These are phyloP conservation scores for Crithidia expoeki DNA, from an alignment of 208 protist genomes.

Conservation along the genomic window DNA sequence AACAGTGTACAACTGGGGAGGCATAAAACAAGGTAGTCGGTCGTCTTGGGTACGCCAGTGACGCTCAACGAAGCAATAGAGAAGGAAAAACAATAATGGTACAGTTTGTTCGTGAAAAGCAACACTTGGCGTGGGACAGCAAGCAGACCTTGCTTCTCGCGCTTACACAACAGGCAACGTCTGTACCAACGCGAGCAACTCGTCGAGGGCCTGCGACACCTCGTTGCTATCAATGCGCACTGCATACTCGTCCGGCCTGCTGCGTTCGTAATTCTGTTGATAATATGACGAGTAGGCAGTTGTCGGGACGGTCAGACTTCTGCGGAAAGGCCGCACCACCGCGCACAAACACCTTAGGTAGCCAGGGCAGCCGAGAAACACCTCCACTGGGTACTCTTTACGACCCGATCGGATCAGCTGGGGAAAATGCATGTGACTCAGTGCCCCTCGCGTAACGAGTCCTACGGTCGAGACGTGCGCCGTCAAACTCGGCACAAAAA, in stretches of 20 bases:
- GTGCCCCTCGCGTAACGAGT: slow-evolving; percentile 15
- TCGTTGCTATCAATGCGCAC: slow-evolving; percentile 36
- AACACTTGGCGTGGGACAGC: too few relatives aligned
- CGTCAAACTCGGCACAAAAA: slow-evolving; percentile 34
- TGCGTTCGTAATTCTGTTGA: slow-evolving; percentile 27
- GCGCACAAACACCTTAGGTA: slow-evolving; percentile 53
- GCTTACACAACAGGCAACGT: slow-evolving; percentile 13
- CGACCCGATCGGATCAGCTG: slow-evolving; percentile 31
- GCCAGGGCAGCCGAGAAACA: slow-evolving; percentile 72
- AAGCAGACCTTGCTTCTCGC: too few relatives aligned
- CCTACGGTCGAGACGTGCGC: slow-evolving; percentile 37
- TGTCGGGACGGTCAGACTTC: slow-evolving; percentile 26
- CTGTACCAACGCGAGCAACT: slow-evolving; percentile 12
- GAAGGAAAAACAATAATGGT: neutral
- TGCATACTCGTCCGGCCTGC: slow-evolving; percentile 12
- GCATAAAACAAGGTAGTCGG: too few relatives aligned
- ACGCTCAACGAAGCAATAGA: too few relatives aligned
- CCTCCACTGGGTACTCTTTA: slow-evolving; percentile 38
- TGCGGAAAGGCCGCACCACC: slow-evolving; percentile 30
- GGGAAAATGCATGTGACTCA: slow-evolving; percentile 29
- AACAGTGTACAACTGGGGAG: too few relatives aligned
- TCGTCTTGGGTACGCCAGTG: too few relatives aligned
- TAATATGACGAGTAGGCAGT: slow-evolving; percentile 35
- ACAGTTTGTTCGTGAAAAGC: neutral
- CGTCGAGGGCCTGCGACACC: slow-evolving; percentile 7